Base-by-base conservation (phyloP, 1,139 yeast genomes). In the Kodamaea sp. region DNA sequence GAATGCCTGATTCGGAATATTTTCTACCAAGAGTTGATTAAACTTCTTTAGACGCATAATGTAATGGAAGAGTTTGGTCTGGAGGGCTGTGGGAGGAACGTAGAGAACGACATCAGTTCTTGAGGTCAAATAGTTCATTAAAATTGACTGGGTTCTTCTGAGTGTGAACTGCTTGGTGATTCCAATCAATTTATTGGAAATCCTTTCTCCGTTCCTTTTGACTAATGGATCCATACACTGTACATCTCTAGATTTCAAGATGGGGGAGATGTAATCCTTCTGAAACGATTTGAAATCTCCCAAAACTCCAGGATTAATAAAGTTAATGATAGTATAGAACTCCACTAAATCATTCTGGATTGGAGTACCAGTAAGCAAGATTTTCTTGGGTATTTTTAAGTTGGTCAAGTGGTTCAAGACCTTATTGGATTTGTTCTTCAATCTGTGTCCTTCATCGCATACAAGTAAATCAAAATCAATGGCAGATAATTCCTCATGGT, bases 361-460 rank as follows among this genome's bases (percentile, higher is more conserved):
- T 0, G 98, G 98, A 0, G 98, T 92, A 0, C 98, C 98, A 0
- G 96, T 80, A 7, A 92, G 62, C 14, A 92, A 55, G 4, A 92
- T 64, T 44, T 82, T 77, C 31, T 68, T 74, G 10, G 70, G 66
- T 4, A 86, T 72, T 25, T 78, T 67, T 16, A 90, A 60, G 2
- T 67, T 59, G 27, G 74, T 74, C 32, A 90, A 65, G 0, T 80
- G 76, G 41, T 78, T 79, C 35, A 88, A 66, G 0, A 85, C 79
- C 55, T 88, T 88, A 41, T 85, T 87, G 10, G 78, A 58, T 18
- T 74, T 70, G 47, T 75, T 84, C 50, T 90, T 90, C 43, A 90
- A 66, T 33, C 95, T 69, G 55, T 90, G 97, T 3, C 97, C 98
- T 55, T 94, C 99, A 57, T 94, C 99, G 57, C 98, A 92, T 0